Conservation (phyloP, 73 alveolate genomes). For the Urostyla sp. region DNA sequence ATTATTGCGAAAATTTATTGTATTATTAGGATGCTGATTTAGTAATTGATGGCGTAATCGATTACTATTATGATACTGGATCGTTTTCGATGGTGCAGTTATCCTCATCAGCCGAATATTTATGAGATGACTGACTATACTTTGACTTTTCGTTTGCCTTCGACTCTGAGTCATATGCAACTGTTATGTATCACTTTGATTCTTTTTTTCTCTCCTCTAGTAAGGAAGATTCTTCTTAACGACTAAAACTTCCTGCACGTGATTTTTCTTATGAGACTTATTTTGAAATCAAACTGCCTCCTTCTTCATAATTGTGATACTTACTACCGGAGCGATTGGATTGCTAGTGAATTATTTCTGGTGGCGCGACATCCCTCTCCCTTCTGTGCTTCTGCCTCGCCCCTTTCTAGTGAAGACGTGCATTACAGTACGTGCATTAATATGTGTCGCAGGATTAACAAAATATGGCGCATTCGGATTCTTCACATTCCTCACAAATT, state of each 20-base stretch:
- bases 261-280: no score
- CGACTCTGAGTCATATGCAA: no score
- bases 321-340: conserved; percentile 4
- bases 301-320: not conserved
- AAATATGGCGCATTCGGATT: conserved; percentile 46
- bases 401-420: conserved; percentile 32
- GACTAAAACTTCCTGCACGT: no score
- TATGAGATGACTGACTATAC: conserved; percentile 25
- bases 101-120: conserved; percentile 8
- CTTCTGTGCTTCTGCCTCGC: conserved; percentile 34
- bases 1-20: no score
- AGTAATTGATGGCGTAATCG: no score
- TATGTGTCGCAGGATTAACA: conserved; percentile 17
- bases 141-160: no score
- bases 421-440: conserved; percentile 21
- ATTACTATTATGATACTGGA: no score
- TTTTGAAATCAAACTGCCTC: no score
- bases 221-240: no score
- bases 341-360: conserved; percentile 17
- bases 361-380: not conserved
- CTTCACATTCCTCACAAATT: conserved; percentile 55
- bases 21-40: no score
- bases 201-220: no score
- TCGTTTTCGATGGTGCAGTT: not conserved
- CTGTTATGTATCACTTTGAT: no score